Conservation (phyloP, 2,329 filamentous ascomycete species). For the Penicillium polonicum region DNA sequence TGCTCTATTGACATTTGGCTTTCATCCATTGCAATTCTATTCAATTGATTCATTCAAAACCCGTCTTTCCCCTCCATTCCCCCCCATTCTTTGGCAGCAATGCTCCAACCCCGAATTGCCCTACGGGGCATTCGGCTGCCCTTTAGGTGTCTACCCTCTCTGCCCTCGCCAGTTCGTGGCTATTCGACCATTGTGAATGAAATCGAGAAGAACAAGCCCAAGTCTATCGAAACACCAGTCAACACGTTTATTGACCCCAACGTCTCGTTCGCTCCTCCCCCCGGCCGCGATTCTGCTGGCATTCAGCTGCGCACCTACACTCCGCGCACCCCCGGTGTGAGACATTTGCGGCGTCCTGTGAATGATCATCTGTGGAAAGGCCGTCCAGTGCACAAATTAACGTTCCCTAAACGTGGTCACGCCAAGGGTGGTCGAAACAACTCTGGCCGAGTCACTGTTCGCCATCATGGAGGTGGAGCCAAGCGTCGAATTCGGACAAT, state of each 20-base stretch:
- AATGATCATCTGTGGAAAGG: slow-evolving; percentile 98
- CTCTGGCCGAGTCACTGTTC: slow-evolving; percentile 78
- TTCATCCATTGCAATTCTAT: neutral
- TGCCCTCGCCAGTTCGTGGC: slow-evolving; percentile 44
- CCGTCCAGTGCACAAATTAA: slow-evolving; percentile 75
- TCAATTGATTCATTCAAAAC: neutral
- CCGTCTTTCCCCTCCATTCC: neutral
- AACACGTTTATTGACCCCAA: slow-evolving; percentile 30
- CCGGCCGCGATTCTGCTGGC: slow-evolving; percentile 42
- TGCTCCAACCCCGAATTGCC: slow-evolving; percentile 67
- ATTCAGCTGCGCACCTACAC: slow-evolving; percentile 77
- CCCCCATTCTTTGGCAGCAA: slow-evolving; percentile 34
- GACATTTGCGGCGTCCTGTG: slow-evolving; percentile 86
- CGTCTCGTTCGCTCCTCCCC: slow-evolving; percentile 47
- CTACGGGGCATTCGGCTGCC: slow-evolving; percentile 52
- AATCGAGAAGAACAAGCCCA: slow-evolving; percentile 32
- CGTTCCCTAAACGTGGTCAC: slow-evolving; percentile 88
- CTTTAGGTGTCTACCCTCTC: slow-evolving; percentile 47
- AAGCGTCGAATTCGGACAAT: slow-evolving; percentile 90
- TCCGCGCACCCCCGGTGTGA: slow-evolving; percentile 85
- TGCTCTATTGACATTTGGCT: slow-evolving; percentile 5
- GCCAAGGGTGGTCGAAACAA: slow-evolving; percentile 90
- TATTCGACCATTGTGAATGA: slow-evolving; percentile 53
- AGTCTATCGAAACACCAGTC: slow-evolving; percentile 32
- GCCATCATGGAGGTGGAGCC: slow-evolving; percentile 87